Evolutionary conservation across 2,329 filamentous ascomycete genomes (phyloP).

Genomic region (Graphilbum sp.): DNA sequence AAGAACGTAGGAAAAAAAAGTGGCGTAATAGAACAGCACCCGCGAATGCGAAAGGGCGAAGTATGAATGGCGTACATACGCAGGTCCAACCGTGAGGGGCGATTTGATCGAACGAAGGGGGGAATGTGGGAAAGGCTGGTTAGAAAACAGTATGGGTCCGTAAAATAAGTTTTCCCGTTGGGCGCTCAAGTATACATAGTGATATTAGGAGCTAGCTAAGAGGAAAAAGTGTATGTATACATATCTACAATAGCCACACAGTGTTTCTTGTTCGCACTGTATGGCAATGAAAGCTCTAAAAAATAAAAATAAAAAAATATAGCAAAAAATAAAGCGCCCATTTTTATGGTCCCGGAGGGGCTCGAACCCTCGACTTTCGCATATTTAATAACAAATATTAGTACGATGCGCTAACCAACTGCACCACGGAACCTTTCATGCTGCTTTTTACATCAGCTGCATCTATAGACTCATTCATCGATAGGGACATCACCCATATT

Average conservation of each 20-base stretch:
- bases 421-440: slow-evolving; percentile 10
- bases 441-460: too few relatives aligned
- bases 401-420: slow-evolving; percentile 12
- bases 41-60: neutral
- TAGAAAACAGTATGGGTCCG: slow-evolving; percentile 7
- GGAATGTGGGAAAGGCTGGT: slow-evolving; percentile 6
- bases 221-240: too few relatives aligned
- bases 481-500: too few relatives aligned
- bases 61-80: neutral
- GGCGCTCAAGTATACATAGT: too few relatives aligned
- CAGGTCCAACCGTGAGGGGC: neutral
- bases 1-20: neutral
- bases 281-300: neutral
- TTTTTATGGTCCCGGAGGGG: slow-evolving; percentile 10
- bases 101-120: slow-evolving; percentile 2
- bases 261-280: too few relatives aligned
- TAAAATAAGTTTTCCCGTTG: slow-evolving; percentile 11
- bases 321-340: neutral
- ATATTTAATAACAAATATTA: slow-evolving; percentile 9
- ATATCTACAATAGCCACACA: too few relatives aligned
- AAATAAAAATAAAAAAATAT: neutral
- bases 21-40: slow-evolving; percentile 2
- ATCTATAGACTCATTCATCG: too few relatives aligned
- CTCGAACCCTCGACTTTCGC: slow-evolving; percentile 12
- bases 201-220: slow-evolving; percentile 1